phyloP scores from a whole-genome alignment of 2,329 filamentous ascomycete species.

The Paraconiothyrium sp. region DNA sequence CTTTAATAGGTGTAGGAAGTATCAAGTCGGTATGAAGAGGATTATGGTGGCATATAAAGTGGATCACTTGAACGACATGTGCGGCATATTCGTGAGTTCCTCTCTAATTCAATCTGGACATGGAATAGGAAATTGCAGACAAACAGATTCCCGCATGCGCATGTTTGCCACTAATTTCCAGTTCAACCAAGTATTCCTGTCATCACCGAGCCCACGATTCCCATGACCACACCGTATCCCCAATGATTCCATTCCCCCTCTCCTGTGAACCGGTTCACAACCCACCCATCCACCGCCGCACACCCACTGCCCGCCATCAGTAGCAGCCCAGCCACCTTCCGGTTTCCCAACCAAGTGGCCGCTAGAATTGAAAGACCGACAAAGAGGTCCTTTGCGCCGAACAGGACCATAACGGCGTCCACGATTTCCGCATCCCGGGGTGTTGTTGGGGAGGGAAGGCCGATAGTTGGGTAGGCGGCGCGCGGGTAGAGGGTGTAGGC shows the following conservation, averaged over 20 bases:
- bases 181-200: conserved; percentile 36
- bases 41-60: too few relatives aligned
- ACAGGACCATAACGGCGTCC: conserved; percentile 57
- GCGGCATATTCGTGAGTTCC: background rate
- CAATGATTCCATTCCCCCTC: conserved; percentile 61
- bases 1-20: too few relatives aligned
- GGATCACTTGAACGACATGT: too few relatives aligned
- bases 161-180: background rate
- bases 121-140: background rate
- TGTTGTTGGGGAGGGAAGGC: conserved; percentile 39
- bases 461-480: conserved; percentile 51
- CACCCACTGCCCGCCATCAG: conserved; percentile 54
- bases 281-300: conserved; percentile 58
- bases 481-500: conserved; percentile 52
- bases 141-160: background rate
- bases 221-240: conserved; percentile 53
- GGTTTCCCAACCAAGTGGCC: conserved; percentile 50
- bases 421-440: conserved; percentile 51
- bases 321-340: conserved; percentile 55
- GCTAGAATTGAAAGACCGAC: conserved; percentile 55
- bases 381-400: conserved; percentile 61
- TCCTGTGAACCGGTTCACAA: conserved; percentile 52
- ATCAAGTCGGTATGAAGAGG: too few relatives aligned
- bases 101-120: background rate
- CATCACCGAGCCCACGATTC: conserved; percentile 50